Evolutionary conservation across 495 filamentous ascomycete genomes (phyloP).

Genomic region (Daldinia decipiens): DNA sequence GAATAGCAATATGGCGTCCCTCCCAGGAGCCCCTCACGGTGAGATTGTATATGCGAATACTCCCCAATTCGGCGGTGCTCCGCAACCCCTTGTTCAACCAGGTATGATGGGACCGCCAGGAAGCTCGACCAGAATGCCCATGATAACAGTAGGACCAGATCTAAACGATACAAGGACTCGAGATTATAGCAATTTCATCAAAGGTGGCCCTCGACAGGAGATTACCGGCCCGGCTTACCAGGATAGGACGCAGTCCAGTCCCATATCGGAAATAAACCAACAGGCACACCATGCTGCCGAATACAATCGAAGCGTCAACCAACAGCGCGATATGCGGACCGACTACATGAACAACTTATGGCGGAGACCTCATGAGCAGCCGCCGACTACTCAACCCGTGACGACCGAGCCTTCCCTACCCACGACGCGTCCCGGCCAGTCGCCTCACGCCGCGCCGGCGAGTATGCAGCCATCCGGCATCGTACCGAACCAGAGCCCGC

Average conservation of each 20-base stretch:
- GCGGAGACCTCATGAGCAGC: slow-evolving; percentile 78
- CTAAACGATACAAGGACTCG: slow-evolving; percentile 79
- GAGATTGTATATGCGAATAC: slow-evolving; percentile 87
- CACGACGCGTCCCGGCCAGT: slow-evolving; percentile 61
- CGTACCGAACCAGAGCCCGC: slow-evolving; percentile 62
- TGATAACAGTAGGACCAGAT: slow-evolving; percentile 83
- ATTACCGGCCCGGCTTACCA: slow-evolving; percentile 88
- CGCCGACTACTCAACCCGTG: slow-evolving; percentile 64
- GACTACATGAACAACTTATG: slow-evolving; percentile 82
- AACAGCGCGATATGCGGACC: slow-evolving; percentile 76
- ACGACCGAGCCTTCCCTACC: slow-evolving; percentile 56
- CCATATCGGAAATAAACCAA: slow-evolving; percentile 83
- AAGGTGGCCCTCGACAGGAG: slow-evolving; percentile 80
- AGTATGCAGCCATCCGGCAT: slow-evolving; percentile 55
- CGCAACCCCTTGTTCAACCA: slow-evolving; percentile 75
- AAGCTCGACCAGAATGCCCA: slow-evolving; percentile 76
- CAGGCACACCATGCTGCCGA: slow-evolving; percentile 90
- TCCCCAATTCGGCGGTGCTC: slow-evolving; percentile 66
- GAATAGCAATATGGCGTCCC: slow-evolving; percentile 56
- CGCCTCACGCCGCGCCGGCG: slow-evolving; percentile 57
- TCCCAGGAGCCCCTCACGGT: slow-evolving; percentile 70
- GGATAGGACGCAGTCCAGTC: slow-evolving; percentile 82
- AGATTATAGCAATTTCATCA: slow-evolving; percentile 84
- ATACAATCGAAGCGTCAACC: slow-evolving; percentile 83
- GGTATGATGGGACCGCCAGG: slow-evolving; percentile 72